Evolutionary conservation across 441 rosid genomes (phyloP).

Genomic region (Gossypium aridum): DNA sequence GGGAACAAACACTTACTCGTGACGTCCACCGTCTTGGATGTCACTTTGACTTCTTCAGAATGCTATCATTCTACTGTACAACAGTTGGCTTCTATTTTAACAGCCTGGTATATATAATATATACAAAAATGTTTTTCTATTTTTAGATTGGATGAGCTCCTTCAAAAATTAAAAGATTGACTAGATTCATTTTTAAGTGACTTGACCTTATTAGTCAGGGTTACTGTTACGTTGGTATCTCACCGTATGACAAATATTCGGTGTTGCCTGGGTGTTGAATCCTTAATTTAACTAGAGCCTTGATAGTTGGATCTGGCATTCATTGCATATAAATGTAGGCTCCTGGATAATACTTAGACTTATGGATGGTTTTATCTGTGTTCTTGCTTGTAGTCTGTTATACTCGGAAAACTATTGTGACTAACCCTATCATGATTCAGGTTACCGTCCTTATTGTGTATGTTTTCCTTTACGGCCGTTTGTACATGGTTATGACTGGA

Average conservation of each 20-base stretch:
- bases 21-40: slow-evolving; percentile 90
- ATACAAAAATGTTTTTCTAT: not conserved
- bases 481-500: slow-evolving; percentile 83
- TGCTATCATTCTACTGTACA: slow-evolving; percentile 86
- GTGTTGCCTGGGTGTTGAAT: not conserved
- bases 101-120: slow-evolving; percentile 58
- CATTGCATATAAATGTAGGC: not conserved
- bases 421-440: slow-evolving; percentile 29
- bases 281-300: not conserved
- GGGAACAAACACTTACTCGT: slow-evolving; percentile 89
- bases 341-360: not conserved
- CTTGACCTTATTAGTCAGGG: not conserved
- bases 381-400: not conserved
- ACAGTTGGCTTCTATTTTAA: slow-evolving; percentile 93
- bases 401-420: not conserved
- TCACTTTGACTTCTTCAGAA: slow-evolving; percentile 92
- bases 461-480: slow-evolving; percentile 79
- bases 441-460: slow-evolving; percentile 76
- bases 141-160: not conserved
- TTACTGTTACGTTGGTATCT: not conserved
- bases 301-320: not conserved
- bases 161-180: not conserved
- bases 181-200: not conserved
- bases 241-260: not conserved
- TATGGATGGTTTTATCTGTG: not conserved